These are phyloP conservation scores for Chalara sp. DNA, from an alignment of 2,329 filamentous ascomycete species.

Conservation along the genomic window DNA sequence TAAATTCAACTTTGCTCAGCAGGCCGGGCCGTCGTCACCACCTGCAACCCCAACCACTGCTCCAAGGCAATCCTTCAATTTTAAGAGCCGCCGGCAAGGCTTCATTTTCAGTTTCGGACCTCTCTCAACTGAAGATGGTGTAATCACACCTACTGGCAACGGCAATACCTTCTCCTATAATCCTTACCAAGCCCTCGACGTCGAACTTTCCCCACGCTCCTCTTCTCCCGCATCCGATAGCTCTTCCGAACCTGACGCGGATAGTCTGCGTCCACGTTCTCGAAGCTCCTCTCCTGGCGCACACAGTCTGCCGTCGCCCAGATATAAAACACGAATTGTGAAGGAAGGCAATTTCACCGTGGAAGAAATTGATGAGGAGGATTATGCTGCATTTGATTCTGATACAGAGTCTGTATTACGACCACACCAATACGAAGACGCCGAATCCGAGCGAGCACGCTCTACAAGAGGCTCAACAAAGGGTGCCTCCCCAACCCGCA, in stretches of 20 bases:
- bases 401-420: constrained; percentile 22
- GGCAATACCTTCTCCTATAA: constrained; percentile 28
- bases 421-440: constrained; percentile 27
- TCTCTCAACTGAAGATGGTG: constrained; percentile 27
- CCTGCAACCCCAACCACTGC: constrained; percentile 38
- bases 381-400: constrained; percentile 22
- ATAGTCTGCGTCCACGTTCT: constrained; percentile 22
- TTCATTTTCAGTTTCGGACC: constrained; percentile 15
- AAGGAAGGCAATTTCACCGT: constrained; percentile 24
- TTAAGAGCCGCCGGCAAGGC: constrained; percentile 17
- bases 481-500: constrained; percentile 6
- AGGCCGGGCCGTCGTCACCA: constrained; percentile 38
- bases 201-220: constrained; percentile 34
- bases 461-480: constrained; percentile 8
- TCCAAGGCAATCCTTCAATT: constrained; percentile 25
- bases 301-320: constrained; percentile 6
- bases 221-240: constrained; percentile 25
- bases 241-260: constrained; percentile 15
- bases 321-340: constrained; percentile 7
- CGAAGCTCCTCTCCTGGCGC: constrained; percentile 16
- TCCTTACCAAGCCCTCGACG: constrained; percentile 28
- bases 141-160: constrained; percentile 34
- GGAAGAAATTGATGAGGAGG: constrained; percentile 23
- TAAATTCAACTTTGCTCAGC: constrained; percentile 31
- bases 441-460: constrained; percentile 21